Percentiles rank a stretch among this genome's conserved stretches.
Evolutionary conservation across 2,329 filamentous ascomycete genomes (phyloP).

Genomic region (Arthrinium puccinioides): DNA sequence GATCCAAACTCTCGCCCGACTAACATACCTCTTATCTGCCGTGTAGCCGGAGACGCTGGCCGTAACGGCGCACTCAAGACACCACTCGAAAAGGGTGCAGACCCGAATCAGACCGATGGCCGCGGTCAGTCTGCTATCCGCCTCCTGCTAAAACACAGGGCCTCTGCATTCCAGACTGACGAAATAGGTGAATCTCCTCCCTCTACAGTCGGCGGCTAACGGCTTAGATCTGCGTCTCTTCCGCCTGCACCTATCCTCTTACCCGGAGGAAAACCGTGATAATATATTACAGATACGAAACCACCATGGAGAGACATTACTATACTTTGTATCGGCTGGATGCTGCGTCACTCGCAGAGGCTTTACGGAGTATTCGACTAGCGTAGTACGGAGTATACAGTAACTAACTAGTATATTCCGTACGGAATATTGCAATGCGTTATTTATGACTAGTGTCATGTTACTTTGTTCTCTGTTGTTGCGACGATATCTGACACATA

Average conservation of each 20-base stretch:
- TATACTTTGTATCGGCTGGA: not conserved
- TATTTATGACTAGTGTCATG: no score
- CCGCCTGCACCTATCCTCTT: not conserved
- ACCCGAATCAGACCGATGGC: slow-evolving; percentile 9
- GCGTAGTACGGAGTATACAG: no score
- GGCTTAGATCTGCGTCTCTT: not conserved
- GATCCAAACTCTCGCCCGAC: slow-evolving; percentile 8
- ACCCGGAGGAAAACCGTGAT: not conserved
- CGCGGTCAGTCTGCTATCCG: slow-evolving; percentile 9
- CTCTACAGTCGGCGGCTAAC: not conserved
- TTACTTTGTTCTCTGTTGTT: no score
- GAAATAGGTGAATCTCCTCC: not conserved
- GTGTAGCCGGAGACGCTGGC: slow-evolving; percentile 4
- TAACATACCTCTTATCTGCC: slow-evolving; percentile 3
- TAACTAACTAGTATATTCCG: no score
- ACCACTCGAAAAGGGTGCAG: slow-evolving; percentile 17
- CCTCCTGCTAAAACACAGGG: not conserved
- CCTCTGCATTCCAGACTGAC: not conserved
- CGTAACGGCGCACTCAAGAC: slow-evolving; percentile 12
- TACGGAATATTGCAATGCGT: no score
- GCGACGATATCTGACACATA: no score
- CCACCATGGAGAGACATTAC: not conserved
- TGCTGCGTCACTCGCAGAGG: no score
- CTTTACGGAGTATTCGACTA: no score
- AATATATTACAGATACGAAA: not conserved